A percentile compares a stretch with the other conserved stretches of the same genome.
phyloP scores from a whole-genome alignment of 164 flowering plant species.

The Magnolia sinica region DNA sequence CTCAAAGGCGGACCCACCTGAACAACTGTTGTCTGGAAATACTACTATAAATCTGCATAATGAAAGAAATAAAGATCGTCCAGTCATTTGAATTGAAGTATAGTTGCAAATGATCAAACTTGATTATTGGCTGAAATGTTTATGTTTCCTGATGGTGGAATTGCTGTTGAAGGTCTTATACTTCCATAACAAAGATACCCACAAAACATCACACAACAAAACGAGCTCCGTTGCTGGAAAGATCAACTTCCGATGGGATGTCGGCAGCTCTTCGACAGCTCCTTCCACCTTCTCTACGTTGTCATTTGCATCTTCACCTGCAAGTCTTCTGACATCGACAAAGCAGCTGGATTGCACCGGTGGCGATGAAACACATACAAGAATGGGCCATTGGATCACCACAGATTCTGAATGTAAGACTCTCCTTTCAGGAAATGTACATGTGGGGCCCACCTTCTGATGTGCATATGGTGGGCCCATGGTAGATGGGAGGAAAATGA shows the following conservation, averaged over 20 bases:
- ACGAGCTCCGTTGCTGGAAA: conserved; percentile 62
- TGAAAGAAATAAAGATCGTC: no score
- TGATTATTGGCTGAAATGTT: not conserved
- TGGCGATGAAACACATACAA: conserved; percentile 4
- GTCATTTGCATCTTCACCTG: conserved; percentile 37
- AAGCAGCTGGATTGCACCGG: conserved; percentile 7
- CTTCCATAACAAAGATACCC: conserved; percentile 40
- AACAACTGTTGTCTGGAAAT: no score
- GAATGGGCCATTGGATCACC: conserved; percentile 81
- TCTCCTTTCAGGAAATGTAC: not conserved
- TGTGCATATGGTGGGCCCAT: no score
- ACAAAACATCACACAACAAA: conserved; percentile 48
- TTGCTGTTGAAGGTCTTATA: conserved; percentile 45
- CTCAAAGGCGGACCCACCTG: no score
- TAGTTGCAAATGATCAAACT: not conserved
- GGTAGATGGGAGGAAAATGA: no score
- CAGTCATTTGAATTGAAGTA: not conserved
- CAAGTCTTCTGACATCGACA: conserved; percentile 18
- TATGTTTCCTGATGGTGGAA: not conserved
- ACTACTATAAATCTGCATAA: no score
- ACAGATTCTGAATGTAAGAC: conserved; percentile 84
- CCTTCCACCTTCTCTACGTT: conserved; percentile 37
- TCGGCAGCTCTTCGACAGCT: conserved; percentile 65
- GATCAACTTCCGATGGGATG: conserved; percentile 83
- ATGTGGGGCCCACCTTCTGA: no score